Base-by-base conservation (phyloP, 768 basidiomycete genomes). In the Dentipellis fragilis region DNA sequence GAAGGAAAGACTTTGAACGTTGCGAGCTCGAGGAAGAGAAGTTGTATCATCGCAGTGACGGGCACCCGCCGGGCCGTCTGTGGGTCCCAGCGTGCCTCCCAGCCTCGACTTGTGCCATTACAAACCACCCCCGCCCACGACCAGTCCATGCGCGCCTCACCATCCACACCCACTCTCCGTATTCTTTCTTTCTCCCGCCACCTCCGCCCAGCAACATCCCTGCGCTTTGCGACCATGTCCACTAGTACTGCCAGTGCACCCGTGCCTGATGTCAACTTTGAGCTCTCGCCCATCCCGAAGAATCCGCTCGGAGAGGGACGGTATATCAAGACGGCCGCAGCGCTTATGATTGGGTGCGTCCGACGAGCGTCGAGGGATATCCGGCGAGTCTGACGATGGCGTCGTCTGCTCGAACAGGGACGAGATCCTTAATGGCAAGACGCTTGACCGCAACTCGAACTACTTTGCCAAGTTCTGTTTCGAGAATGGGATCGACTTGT, bases 381-480 rank as follows among this genome's bases (percentile, higher is more conserved):
- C 2, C 5, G 17, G 1, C 2, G 22, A 10, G 45, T 11, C 50
- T 57, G 29, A 49, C 48, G 47, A 16, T 21, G 23, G 9, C 40
- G 48, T 35, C 48, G 29, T 49, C 19, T 21, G 48, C 17, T 23
- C 22, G 10, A 35, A 36, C 3, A 92, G 91, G 9, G 91, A 94
- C 68, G 92, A 95, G 64, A 92, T 95, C 37, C 71, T 97, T 52
- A 95, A 95, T 59, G 93, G 93, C 46, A 92, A 93, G 77, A 92
- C 89, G 0, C 79, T 81, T 49, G 90, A 92, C 68, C 73, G 80
- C 12, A 92, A 93, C 71, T 88, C 87, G 1, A 81, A 93, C 67
- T 88, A 82, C 70, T 89, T 95, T 64, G 90, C 92, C 2, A 83
- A 83, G 63, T 91, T 83, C 66, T 89, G 89, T 65, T 97, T 96